Evolutionary conservation across 495 filamentous ascomycete species (phyloP), one percentile per base, ranked within the genome.

Genomic region (Darksidea phi): DNA sequence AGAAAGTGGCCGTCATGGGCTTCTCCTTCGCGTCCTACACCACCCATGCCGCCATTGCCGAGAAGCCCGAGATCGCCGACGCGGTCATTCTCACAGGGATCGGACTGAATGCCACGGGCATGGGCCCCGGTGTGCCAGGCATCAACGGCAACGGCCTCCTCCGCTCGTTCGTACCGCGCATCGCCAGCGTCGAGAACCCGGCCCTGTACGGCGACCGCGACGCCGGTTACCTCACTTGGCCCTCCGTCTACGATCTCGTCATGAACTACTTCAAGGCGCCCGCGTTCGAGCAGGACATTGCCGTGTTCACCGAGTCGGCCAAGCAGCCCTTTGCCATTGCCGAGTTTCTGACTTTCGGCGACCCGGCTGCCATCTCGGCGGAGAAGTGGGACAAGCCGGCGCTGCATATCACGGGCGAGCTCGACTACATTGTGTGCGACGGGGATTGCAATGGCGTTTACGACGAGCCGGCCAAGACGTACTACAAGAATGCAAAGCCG

Each of bases 201-300:
- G 57, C 57, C 5, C 46, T 61, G 1, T 61, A 43, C 25, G 63
- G 63, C 6, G 23, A 61, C 28, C 36, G 54, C n/a, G 52, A 66
- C 34, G 38, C 69, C 53, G 71, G 70, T 0, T 75, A 72, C 49
- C 23, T 75, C 1, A 72, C 73, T 13, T 57, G 61, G 54, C 53
- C 53, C 1, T 37, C 23, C 37, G 68, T 67, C 43, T 52, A 38
- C 25, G 53, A 57, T 28, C 54, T 63, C 8, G 28, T 52, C 36
- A 56, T 52, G 52, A 52, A 72, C 37, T 76, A 74, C 66, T 74
- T 76, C 71, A 69, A 73, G 37, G 57, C 54, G 4, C 72, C 72
- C n/a, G n/a, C n/a, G n/a, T n/a, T n/a, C n/a, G n/a, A n/a, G n/a
- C n/a, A n/a, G n/a, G n/a, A n/a, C n/a, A n/a, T n/a, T n/a, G n/a